Conservation (phyloP, 1,284 basidiomycete genomes). For the Cryptococcus jaspeensis region DNA sequence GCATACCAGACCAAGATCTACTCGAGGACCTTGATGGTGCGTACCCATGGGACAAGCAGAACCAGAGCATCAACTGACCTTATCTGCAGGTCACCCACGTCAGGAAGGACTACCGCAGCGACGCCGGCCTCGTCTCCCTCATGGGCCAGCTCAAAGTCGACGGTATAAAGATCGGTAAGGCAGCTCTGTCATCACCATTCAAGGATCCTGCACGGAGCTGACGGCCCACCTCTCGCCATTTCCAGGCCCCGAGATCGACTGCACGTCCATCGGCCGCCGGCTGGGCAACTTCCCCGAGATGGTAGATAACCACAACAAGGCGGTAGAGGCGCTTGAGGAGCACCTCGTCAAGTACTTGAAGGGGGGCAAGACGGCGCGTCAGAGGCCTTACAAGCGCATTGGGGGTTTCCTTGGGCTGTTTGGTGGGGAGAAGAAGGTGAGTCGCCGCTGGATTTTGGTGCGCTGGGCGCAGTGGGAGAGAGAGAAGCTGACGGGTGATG, state of each 20-base stretch:
- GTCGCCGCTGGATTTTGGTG: slow-evolving; percentile 15
- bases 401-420: slow-evolving; percentile 67
- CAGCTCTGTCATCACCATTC: not conserved
- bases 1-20: slow-evolving; percentile 50
- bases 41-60: no score
- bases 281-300: slow-evolving; percentile 51
- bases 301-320: slow-evolving; percentile 73
- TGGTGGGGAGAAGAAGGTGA: slow-evolving; percentile 66
- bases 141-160: slow-evolving; percentile 65
- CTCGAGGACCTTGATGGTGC: slow-evolving; percentile 49
- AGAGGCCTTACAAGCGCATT: slow-evolving; percentile 69
- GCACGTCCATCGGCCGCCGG: slow-evolving; percentile 43
- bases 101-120: slow-evolving; percentile 70
- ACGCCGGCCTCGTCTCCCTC: slow-evolving; percentile 68
- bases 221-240: not conserved
- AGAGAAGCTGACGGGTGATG: no score
- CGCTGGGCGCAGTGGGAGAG: no score
- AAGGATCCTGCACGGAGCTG: not conserved
- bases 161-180: slow-evolving; percentile 50
- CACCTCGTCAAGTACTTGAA: slow-evolving; percentile 82
- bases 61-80: no score
- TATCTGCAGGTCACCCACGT: slow-evolving; percentile 62
- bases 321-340: slow-evolving; percentile 77
- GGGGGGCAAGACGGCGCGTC: slow-evolving; percentile 67
- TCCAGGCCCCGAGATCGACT: slow-evolving; percentile 42